phyloP scores from a whole-genome alignment of 441 rosid genomes.

The Euphorbia neoarborescens region DNA sequence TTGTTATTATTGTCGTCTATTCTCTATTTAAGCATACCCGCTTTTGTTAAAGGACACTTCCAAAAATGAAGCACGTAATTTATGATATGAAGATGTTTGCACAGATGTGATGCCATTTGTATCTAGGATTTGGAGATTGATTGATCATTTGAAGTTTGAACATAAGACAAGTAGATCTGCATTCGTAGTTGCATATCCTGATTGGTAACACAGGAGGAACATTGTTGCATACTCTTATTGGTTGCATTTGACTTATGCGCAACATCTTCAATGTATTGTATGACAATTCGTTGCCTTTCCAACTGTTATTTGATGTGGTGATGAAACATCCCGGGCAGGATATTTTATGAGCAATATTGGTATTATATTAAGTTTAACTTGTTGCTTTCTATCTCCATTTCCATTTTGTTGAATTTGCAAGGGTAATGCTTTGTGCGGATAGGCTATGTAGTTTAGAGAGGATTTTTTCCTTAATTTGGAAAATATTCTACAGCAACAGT shows the following conservation, averaged over 20 bases:
- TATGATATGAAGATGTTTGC: background rate
- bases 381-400: background rate
- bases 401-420: background rate
- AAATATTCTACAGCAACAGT: background rate
- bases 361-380: background rate
- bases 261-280: background rate
- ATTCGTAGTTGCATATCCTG: background rate
- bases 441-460: background rate
- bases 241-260: background rate
- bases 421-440: background rate
- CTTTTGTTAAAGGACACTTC: background rate
- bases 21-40: background rate
- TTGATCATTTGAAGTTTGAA: background rate
- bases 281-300: background rate
- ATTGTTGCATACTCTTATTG: background rate
- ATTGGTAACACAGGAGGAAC: background rate
- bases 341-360: background rate
- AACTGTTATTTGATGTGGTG: background rate
- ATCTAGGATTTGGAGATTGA: background rate
- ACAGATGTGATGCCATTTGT: background rate
- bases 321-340: background rate
- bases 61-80: background rate
- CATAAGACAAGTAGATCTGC: background rate
- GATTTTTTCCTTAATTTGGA: background rate
- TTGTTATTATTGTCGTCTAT: background rate